A percentile compares a stretch with the other conserved stretches of the same genome.
These are phyloP conservation scores for Syncephalastrum sp. DNA, from an alignment of 371 early-diverging fungal species.

Conservation along the genomic window DNA sequence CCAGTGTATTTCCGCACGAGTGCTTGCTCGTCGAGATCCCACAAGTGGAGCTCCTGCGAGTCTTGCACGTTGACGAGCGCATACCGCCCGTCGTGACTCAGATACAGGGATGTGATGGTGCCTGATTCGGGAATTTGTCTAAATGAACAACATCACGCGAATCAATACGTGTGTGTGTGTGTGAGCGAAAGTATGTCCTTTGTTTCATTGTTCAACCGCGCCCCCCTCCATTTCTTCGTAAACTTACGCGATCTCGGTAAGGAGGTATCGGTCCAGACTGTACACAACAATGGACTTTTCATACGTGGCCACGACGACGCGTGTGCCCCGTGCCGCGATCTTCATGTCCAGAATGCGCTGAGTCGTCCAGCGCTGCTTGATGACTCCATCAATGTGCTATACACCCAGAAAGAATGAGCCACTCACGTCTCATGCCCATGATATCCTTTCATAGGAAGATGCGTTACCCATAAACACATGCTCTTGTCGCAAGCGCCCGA, in stretches of 20 bases:
- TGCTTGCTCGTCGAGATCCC: conserved; percentile 74
- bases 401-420: not conserved
- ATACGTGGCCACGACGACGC: conserved; percentile 71
- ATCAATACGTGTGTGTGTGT: too few relatives aligned
- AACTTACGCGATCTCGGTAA: conserved; percentile 51
- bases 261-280: conserved; percentile 34
- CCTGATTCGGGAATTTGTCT: conserved; percentile 69
- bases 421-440: too few relatives aligned
- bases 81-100: conserved; percentile 71
- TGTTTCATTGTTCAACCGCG: too few relatives aligned
- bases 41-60: conserved; percentile 77
- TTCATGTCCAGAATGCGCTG: conserved; percentile 84
- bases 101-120: conserved; percentile 73
- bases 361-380: conserved; percentile 66
- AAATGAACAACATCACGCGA: not conserved
- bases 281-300: conserved; percentile 75
- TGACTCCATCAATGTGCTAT: conserved; percentile 58
- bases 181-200: too few relatives aligned
- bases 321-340: conserved; percentile 68
- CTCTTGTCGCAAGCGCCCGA: conserved; percentile 79
- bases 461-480: conserved; percentile 69
- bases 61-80: conserved; percentile 71
- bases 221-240: too few relatives aligned
- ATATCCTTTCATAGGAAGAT: not conserved
- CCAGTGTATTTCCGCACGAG: conserved; percentile 79